Evolutionary conservation across 2,329 filamentous ascomycete genomes (phyloP), one percentile per base, ranked within the genome.

Genomic region (Apiospora phragmitis): DNA sequence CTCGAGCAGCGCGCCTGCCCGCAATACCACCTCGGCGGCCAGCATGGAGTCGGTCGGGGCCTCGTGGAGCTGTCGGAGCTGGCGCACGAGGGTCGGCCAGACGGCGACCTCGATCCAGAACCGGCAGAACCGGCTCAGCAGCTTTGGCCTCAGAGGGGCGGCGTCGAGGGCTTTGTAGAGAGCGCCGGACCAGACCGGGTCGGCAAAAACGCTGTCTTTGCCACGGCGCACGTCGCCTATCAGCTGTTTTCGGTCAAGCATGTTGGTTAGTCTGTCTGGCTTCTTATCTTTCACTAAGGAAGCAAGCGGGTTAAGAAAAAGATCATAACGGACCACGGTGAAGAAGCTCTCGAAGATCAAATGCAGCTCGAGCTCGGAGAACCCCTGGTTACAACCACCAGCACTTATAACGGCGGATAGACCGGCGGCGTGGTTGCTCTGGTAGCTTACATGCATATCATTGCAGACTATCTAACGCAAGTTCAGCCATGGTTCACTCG

Each of bases 351-450:
- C 77, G 47, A 79, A 78, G 1, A 73, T 76, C 18, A 76, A 72
- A 65, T 77, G 75, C 11, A 79, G 69, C 11, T 70, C 71, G n/a
- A 79, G 70, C 26, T 74, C 76, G 21, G 73, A 70, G 59, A 77
- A 78, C 1, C 59, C 72, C 67, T 75, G 76, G 65, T 70, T 70
- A 3, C 72, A 75, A 4, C 77, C 77, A 21, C 72, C 72, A 66
- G 71, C 73, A 38, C 73, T 75, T 11, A 77, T 75, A 12, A 78
- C 76, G 18, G 76, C 77, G 11, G 74, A 77, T 18, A 79, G 68
- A 1, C 77, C 77, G 9, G 76, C 75, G 24, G 76, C 75, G 51
- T 79, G 77, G 24, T 73, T 76, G 62, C 78, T 77, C 67, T 75
- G 74, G 49, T 79, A 77, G 5, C 75, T 74, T 35, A 77, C 76